Evolutionary conservation across 345 rosid genomes (phyloP).

Genomic region (Moringa oleifera): DNA sequence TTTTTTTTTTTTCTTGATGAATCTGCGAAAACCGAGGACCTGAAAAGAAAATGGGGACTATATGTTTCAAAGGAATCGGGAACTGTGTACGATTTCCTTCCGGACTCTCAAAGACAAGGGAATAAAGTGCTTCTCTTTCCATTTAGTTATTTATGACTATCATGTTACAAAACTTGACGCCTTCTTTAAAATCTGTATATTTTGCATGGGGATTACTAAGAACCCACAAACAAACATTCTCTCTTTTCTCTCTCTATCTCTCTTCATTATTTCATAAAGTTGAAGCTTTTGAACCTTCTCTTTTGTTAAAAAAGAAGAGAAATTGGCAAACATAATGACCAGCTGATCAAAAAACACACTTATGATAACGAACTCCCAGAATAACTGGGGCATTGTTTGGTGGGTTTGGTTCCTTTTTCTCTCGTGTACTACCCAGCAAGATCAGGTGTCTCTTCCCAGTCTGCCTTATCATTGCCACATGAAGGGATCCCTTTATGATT

Average conservation of each 20-base stretch:
- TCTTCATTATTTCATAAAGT: slow-evolving; percentile 42
- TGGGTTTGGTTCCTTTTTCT: slow-evolving; percentile 5
- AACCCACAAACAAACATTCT: slow-evolving; percentile 17
- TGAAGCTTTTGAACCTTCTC: slow-evolving; percentile 27
- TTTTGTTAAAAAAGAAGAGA: slow-evolving; percentile 8
- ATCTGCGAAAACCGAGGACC: slow-evolving; percentile 30
- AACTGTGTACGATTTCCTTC: slow-evolving; percentile 48
- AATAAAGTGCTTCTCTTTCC: slow-evolving; percentile 34
- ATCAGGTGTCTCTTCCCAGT: too few species aligned
- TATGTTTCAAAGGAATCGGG: slow-evolving; percentile 45
- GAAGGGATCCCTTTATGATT: too few species aligned
- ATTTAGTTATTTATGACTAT: neutral
- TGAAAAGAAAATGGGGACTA: slow-evolving; percentile 33
- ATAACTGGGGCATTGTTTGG: slow-evolving; percentile 11
- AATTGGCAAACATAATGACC: too few species aligned
- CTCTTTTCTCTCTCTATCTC: slow-evolving; percentile 19
- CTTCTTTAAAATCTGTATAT: slow-evolving; percentile 7
- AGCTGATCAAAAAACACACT: neutral
- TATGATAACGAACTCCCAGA: slow-evolving; percentile 16
- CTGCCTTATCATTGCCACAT: too few species aligned
- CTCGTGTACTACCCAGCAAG: too few species aligned
- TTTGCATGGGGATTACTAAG: slow-evolving; percentile 38
- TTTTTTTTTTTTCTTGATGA: slow-evolving; percentile 7
- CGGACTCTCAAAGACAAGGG: slow-evolving; percentile 36
- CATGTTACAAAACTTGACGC: slow-evolving; percentile 9